Base-by-base conservation (phyloP, 2,329 filamentous ascomycete genomes). In the Alternaria conjuncta region DNA sequence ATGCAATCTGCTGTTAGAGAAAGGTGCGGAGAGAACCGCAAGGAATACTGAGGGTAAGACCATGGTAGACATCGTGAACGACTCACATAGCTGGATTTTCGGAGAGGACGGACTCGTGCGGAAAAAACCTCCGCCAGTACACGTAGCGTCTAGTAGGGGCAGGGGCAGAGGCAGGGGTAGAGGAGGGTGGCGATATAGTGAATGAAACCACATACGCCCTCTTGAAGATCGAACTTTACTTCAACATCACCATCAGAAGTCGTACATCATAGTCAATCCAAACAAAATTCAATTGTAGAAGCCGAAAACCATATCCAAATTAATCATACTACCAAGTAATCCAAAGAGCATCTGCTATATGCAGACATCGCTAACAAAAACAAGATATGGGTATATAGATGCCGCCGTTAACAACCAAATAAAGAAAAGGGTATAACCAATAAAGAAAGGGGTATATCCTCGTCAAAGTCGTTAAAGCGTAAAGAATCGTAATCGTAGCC, bases 401-500 rank as follows among this genome's bases (percentile, higher is more conserved):
- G 55, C 57, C 43, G 55, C 44, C 18, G 56, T 44, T 57, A 57
- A 62, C 55, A 58, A 62, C 55, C 57, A 62, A 57, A 21, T 41
- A 41, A 41, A 41, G 36, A 41, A 41, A 41, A 18, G 36, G 36
- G 36, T 41, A 41, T 41, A 41, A 41, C 36, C 36, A 41, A 41
- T 41, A 50, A 59, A 45, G 49, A 59, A 62, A 59, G 58, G 55
- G 60, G 45, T 45, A 62, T 62, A 62, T 49, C 60, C 60, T 62
- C 26, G 41, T 58, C 53, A 28, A 54, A 50, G 57, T 61, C 60
- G 60, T 59, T 58, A 62, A 43, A 46, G 54, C 60, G 55, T 62
- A 30, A 41, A 59, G 60, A 62, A 62, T 62, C 60, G 23, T 62
- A 62, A 46, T 23, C 44, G 60, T 41, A 53, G 23, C 49, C 55